Evolutionary conservation across 1,139 yeast genomes (phyloP), one percentile per base, ranked within the genome.

Genomic region (Debaryomyces sp.): DNA sequence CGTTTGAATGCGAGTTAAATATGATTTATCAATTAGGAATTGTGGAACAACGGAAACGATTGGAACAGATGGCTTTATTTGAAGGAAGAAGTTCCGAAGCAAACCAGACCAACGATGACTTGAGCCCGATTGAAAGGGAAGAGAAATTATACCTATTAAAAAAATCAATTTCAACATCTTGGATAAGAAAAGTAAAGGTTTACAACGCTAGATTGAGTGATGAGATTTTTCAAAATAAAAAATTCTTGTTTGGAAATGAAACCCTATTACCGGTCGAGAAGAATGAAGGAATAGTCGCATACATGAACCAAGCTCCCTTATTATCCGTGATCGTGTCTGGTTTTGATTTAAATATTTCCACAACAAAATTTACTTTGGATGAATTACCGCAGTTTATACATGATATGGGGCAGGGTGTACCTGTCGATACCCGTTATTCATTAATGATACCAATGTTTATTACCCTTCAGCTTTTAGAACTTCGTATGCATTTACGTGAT

Each of bases 401-500:
- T 60, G 78, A 82, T 17, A 74, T 87, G 15, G 98, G 98, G 5
- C 92, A 90, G 62, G 96, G 96, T 0, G 79, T 87, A 23, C 97
- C 98, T 0, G 62, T 65, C 47, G 87, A 85, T 53, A 82, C 92
- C 0, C 62, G 72, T 46, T 92, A 84, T 62, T 83, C 95, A 0
- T 71, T 88, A 18, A 64, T 87, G 60, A 60, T 91, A 1, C 98
- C 98, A 0, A 60, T 84, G 47, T 74, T 69, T 62, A 48, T 84
- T 21, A 72, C 76, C 29, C 62, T 86, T 48, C 67, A 67, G 9
- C 65, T 84, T 37, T 71, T 71, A 9, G 88, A 84, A 50, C 62
- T 81, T 36, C 65, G 85, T 29, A 70, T 83, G 56, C 84, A 81
- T 53, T 55, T 85, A 47, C 67, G 90, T 37, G 96, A 88, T 57